Evolutionary conservation across 2,329 filamentous ascomycete genomes (phyloP).

Genomic region (Colletotrichum caudatum): DNA sequence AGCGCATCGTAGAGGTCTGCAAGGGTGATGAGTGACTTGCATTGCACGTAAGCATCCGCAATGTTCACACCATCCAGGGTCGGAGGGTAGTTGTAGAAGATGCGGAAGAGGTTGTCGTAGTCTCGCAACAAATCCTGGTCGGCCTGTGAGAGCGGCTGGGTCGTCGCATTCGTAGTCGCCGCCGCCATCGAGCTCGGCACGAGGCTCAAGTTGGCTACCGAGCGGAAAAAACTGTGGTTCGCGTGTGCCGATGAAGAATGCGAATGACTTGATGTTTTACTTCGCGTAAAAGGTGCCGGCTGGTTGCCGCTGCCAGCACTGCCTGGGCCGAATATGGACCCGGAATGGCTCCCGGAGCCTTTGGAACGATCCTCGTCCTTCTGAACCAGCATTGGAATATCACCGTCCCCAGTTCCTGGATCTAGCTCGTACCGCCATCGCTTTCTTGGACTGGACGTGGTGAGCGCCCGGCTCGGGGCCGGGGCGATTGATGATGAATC

Average conservation of each 20-base stretch:
- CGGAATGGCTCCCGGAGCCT: slow-evolving; percentile 43
- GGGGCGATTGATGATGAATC: slow-evolving; percentile 37
- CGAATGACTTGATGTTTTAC: slow-evolving; percentile 71
- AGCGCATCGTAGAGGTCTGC: slow-evolving; percentile 97
- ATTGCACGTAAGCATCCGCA: slow-evolving; percentile 91
- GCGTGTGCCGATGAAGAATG: slow-evolving; percentile 62
- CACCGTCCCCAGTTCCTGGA: slow-evolving; percentile 75
- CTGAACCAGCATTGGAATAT: slow-evolving; percentile 90
- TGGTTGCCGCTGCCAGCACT: slow-evolving; percentile 10
- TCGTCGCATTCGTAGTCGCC: slow-evolving; percentile 43
- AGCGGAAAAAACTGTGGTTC: slow-evolving; percentile 79
- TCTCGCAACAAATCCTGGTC: slow-evolving; percentile 85
- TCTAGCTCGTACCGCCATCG: slow-evolving; percentile 93
- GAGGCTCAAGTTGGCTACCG: slow-evolving; percentile 81
- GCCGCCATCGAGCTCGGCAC: slow-evolving; percentile 59
- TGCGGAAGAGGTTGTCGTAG: slow-evolving; percentile 95
- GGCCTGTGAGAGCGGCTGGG: slow-evolving; percentile 64
- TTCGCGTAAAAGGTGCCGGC: slow-evolving; percentile 54
- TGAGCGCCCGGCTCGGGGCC: slow-evolving; percentile 36
- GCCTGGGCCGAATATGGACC: slow-evolving; percentile 67
- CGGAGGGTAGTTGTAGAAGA: slow-evolving; percentile 95
- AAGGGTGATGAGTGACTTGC: slow-evolving; percentile 86
- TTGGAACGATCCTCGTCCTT: slow-evolving; percentile 64
- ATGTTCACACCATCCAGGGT: slow-evolving; percentile 87
- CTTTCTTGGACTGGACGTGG: slow-evolving; percentile 56